Percentiles rank a stretch among this genome's conserved stretches.
Evolutionary conservation across 768 basidiomycete species (phyloP).

Genomic region (Tricholoma bakamatsutake): DNA sequence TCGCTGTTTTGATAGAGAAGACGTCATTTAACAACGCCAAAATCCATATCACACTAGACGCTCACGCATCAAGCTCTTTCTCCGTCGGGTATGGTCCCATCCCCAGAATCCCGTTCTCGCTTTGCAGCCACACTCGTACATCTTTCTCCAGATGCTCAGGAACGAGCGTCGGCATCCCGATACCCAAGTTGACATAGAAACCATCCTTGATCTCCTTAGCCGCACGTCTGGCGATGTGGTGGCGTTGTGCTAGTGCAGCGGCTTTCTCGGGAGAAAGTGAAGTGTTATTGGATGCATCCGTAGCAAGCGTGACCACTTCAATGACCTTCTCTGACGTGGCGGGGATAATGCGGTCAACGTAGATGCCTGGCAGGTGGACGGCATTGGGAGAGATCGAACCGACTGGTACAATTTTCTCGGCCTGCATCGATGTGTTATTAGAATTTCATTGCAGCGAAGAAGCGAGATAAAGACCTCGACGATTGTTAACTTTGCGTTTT

Average conservation of each 20-base stretch:
- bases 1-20: constrained; percentile 42
- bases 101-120: constrained; percentile 86
- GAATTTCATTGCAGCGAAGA: background rate
- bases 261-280: constrained; percentile 44
- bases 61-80: constrained; percentile 76
- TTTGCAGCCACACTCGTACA: constrained; percentile 84
- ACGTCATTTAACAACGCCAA: constrained; percentile 1
- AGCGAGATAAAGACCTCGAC: constrained; percentile 54
- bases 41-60: constrained; percentile 7
- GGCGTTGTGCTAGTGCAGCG: constrained; percentile 48
- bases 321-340: constrained; percentile 74
- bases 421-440: constrained; percentile 34
- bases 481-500: constrained; percentile 84
- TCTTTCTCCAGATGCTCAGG: constrained; percentile 71
- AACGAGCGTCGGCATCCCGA: constrained; percentile 88
- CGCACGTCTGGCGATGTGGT: constrained; percentile 78
- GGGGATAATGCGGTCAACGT: constrained; percentile 83
- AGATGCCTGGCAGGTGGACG: constrained; percentile 80
- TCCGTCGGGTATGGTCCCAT: constrained; percentile 88
- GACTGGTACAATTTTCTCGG: constrained; percentile 83
- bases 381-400: constrained; percentile 77
- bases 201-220: constrained; percentile 88
- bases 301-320: constrained; percentile 67
- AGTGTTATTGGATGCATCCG: constrained; percentile 28
- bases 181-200: constrained; percentile 83